phyloP scores from a whole-genome alignment of 805 yeast genomes.

The Wickerhamiella domercqiae region DNA sequence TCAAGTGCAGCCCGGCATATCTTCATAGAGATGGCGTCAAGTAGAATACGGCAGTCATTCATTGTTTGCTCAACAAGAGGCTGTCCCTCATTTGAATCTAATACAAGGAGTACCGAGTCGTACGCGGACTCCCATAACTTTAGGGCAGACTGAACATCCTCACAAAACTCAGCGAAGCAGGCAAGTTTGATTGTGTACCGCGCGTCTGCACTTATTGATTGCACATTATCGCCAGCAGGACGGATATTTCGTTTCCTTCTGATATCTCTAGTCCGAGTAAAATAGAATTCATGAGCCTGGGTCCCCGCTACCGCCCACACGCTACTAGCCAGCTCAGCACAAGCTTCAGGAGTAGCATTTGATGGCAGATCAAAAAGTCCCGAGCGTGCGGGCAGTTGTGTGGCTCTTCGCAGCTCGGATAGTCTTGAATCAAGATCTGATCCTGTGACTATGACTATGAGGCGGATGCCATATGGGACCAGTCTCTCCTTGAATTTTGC shows the following conservation, averaged over 20 bases:
- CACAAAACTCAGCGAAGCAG: slow-evolving; percentile 34
- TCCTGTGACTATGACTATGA: slow-evolving; percentile 26
- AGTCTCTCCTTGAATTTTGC: slow-evolving; percentile 25
- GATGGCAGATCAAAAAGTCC: slow-evolving; percentile 32
- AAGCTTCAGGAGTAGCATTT: slow-evolving; percentile 27
- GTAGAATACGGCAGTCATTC: slow-evolving; percentile 22
- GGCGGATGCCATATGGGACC: slow-evolving; percentile 21
- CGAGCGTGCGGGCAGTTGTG: slow-evolving; percentile 31
- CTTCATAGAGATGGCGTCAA: slow-evolving; percentile 50
- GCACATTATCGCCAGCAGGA: slow-evolving; percentile 9
- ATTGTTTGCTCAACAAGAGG: slow-evolving; percentile 2
- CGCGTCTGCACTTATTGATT: slow-evolving; percentile 30
- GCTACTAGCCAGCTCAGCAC: slow-evolving; percentile 26
- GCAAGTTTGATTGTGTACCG: slow-evolving; percentile 40
- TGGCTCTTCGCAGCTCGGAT: slow-evolving; percentile 26
- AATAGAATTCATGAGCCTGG: slow-evolving; percentile 31
- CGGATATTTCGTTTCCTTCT: slow-evolving; percentile 15
- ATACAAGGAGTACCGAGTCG: slow-evolving; percentile 32
- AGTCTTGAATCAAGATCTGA: slow-evolving; percentile 21
- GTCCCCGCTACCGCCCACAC: slow-evolving; percentile 28
- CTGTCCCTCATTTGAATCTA: slow-evolving; percentile 18
- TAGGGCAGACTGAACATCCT: slow-evolving; percentile 34
- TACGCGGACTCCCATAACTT: slow-evolving; percentile 39
- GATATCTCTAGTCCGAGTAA: slow-evolving; percentile 10
- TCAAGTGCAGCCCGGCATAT: slow-evolving; percentile 47